Evolutionary conservation across 2,329 filamentous ascomycete species (phyloP).

Genomic region (Xylariaceae sp.): DNA sequence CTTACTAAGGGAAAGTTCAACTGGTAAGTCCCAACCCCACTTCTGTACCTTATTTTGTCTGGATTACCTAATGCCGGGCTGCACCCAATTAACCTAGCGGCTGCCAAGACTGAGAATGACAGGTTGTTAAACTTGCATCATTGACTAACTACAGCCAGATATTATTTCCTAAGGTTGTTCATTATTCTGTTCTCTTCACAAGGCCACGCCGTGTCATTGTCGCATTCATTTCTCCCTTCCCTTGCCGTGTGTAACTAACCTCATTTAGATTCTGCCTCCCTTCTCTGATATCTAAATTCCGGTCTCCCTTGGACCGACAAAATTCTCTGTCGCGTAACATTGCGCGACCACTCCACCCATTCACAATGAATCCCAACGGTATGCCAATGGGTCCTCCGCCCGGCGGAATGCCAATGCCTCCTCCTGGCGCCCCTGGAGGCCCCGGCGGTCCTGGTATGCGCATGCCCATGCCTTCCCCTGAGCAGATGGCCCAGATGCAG

Average conservation of each 20-base stretch:
- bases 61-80: slow-evolving; percentile 2
- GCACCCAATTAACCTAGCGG: slow-evolving; percentile 9
- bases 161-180: too few species aligned
- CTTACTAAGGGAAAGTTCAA: too few species aligned
- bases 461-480: slow-evolving; percentile 60
- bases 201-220: too few species aligned
- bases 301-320: too few species aligned
- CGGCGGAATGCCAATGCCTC: slow-evolving; percentile 43
- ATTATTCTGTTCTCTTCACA: too few species aligned
- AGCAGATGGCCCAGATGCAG: slow-evolving; percentile 84
- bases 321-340: too few species aligned
- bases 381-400: not conserved
- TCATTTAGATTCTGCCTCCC: too few species aligned
- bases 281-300: too few species aligned
- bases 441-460: slow-evolving; percentile 13
- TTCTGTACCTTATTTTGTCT: not conserved
- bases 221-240: too few species aligned
- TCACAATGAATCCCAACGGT: too few species aligned
- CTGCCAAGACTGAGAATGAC: slow-evolving; percentile 28
- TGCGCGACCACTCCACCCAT: too few species aligned
- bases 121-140: slow-evolving; percentile 22
- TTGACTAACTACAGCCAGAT: not conserved
- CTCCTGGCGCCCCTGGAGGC: slow-evolving; percentile 21
- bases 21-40: not conserved
- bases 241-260: too few species aligned